Evolutionary conservation across 352 stramenopile genomes (phyloP), one percentile per base, ranked within the genome.

Genomic region (Pseudoperonospora humuli): DNA sequence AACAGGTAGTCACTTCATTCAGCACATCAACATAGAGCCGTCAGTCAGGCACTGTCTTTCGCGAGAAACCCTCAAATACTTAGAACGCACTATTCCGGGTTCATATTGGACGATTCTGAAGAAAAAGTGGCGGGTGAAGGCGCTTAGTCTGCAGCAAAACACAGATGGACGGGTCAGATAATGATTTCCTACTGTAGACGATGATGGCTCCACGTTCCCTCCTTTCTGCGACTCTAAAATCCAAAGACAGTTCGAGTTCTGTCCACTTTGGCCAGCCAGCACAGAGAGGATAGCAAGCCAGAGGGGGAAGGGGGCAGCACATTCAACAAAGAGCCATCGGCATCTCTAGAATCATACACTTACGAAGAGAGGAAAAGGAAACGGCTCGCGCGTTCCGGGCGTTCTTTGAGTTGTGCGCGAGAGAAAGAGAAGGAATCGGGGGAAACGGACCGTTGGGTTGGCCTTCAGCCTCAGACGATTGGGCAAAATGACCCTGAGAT

Each of bases 1-100:
- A 98, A 98, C 37, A 98, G 64, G 72, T 97, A 98, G 72, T 99
- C 97, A 85, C 90, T 96, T 56, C 27, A 64, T 6, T 48, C 7
- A 28, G 29, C 11, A 44, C 7, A 15, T 49, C 3, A 32, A 35
- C n/a, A 51, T 5, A n/a, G n/a, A n/a, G n/a, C n/a, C n/a, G n/a
- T n/a, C n/a, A n/a, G n/a, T n/a, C n/a, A n/a, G n/a, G n/a, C n/a
- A n/a, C n/a, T n/a, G n/a, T n/a, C n/a, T n/a, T n/a, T n/a, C n/a
- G n/a, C n/a, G n/a, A n/a, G n/a, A n/a, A n/a, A n/a, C n/a, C n/a
- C n/a, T n/a, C n/a, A n/a, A n/a, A n/a, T n/a, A n/a, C n/a, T n/a
- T n/a, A n/a, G 24, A 13, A 91, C 84, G 47, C 84, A 95, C 84
- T 96, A 96, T 94, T 96, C 85, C 39, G 85, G 79, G 75, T 96